Evolutionary conservation across 2,329 filamentous ascomycete species (phyloP).

Genomic region (Paradendryphiella salina): DNA sequence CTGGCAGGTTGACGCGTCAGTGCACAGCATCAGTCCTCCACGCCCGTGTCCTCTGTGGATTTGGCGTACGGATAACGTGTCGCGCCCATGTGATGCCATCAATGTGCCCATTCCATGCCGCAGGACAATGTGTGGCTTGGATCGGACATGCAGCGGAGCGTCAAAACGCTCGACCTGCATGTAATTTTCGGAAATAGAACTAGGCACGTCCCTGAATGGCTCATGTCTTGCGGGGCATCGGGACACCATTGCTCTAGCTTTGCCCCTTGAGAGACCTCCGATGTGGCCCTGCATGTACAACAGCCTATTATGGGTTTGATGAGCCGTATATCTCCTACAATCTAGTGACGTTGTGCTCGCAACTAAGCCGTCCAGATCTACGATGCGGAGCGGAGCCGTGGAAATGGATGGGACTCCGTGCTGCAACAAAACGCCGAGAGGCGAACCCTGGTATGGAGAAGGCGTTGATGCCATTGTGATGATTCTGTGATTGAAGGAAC

Average conservation of each 20-base stretch:
- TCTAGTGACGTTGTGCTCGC: constrained; percentile 26
- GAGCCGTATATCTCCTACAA: constrained; percentile 15
- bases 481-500: constrained; percentile 2
- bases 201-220: neutral
- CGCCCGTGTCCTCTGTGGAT: constrained; percentile 17
- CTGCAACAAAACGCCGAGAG: neutral
- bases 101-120: constrained; percentile 24
- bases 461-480: neutral
- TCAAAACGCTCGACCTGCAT: neutral
- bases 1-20: constrained; percentile 32
- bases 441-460: neutral
- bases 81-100: constrained; percentile 19
- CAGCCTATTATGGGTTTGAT: constrained; percentile 19
- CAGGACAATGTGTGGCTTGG: constrained; percentile 30
- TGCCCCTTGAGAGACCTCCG: constrained; percentile 5
- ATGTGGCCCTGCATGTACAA: constrained; percentile 25
- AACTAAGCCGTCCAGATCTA: constrained; percentile 27
- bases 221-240: neutral
- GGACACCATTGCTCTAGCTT: constrained; percentile 9
- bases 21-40: constrained; percentile 27
- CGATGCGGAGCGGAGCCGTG: constrained; percentile 18
- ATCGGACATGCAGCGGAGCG: constrained; percentile 14
- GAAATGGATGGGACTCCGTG: neutral
- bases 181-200: neutral
- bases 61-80: constrained; percentile 32